Evolutionary conservation across 257 asterid species (phyloP), one percentile per base, ranked within the genome.

Genomic region (Scutellaria barbata): DNA sequence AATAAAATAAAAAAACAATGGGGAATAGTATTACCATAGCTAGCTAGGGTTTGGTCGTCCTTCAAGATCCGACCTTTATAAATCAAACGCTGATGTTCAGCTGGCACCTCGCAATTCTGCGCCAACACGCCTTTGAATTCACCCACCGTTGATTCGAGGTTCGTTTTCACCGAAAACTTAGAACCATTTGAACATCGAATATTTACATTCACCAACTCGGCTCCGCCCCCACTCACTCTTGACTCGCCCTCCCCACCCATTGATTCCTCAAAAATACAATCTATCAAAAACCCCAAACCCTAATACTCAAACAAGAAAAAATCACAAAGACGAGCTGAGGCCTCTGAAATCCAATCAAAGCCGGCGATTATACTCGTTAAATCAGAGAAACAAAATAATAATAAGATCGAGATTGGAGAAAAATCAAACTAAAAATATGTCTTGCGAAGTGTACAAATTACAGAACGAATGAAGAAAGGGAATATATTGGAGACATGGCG

Each of bases 11-110:
- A 71, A 63, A 40, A 7, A 20, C 3, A 59, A 48, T 1, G n/a
- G 42, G 20, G 52, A 66, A 74, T 8, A 39, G n/a, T 22, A 47
- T 80, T 82, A 82, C 94, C 94, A 62, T 78, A 85, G 86, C 82
- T 83, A 40, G 54, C 54, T 46, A 87, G 86, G 76, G 89, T 83
- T 66, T 81, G 88, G 62, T 85, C 90, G 67, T 84, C 86, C 77
- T 87, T 85, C 76, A 87, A 41, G 72, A 87, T 80, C 75, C 91
- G 90, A 30, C 94, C 94, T 52, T 82, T 87, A 61, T 83, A 85
- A 69, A 85, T 85, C 81, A 87, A 64, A 42, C 87, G 82, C 84
- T 85, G 94, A 51, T 81, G 89, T 60, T 81, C 85, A 67, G 87
- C 77, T 18, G 90, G 84, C 3, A 87, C 84, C 43, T 87, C 87